A percentile compares a stretch with the other conserved stretches of the same genome.
phyloP scores from a whole-genome alignment of 2,329 filamentous ascomycete genomes.

The Fusarium armeniacum region DNA sequence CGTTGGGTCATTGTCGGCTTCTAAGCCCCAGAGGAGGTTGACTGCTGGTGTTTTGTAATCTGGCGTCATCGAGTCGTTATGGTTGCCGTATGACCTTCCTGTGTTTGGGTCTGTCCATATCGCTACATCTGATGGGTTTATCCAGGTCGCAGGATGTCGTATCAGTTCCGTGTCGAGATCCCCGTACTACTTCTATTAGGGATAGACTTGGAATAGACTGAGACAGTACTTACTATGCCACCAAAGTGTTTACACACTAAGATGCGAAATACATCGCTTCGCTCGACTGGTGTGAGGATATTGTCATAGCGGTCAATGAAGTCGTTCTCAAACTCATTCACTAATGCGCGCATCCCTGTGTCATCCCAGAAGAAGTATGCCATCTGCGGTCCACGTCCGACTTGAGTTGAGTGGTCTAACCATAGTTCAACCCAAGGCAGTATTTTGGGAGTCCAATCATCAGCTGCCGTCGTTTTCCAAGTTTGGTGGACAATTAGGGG shows the following conservation, averaged over 20 bases:
- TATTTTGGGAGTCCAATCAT: neutral
- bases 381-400: neutral
- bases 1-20: conserved; percentile 1
- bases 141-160: conserved; percentile 6
- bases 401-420: neutral
- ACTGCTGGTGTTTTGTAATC: neutral
- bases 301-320: conserved; percentile 5
- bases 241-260: conserved; percentile 12
- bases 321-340: neutral
- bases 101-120: conserved; percentile 3
- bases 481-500: conserved; percentile 8
- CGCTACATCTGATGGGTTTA: neutral
- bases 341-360: neutral
- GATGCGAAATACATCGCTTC: conserved; percentile 13
- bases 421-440: conserved; percentile 9
- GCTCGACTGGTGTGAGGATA: conserved; percentile 3
- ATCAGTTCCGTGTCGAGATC: conserved; percentile 10
- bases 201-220: rapidly evolving
- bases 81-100: neutral
- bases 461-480: conserved; percentile 1
- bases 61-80: neutral
- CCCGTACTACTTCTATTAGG: neutral
- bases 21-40: conserved; percentile 5
- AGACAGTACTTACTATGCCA: neutral
- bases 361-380: conserved; percentile 17